Conservation (phyloP, 2,329 filamentous ascomycete species). For the Claviceps sp. region DNA sequence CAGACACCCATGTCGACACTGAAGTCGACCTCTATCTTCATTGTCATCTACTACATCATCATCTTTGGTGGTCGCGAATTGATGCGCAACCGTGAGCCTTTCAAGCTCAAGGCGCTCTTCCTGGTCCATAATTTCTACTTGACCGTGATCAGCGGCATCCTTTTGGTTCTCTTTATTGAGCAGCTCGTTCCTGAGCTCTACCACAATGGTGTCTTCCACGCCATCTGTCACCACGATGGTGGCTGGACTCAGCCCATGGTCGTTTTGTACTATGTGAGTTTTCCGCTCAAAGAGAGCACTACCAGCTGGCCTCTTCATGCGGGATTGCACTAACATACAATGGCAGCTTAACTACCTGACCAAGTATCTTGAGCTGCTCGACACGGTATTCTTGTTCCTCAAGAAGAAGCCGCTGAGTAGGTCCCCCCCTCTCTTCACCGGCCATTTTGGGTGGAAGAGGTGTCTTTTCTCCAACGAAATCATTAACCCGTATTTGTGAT, state of each 20-base stretch:
- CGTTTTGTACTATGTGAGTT: conserved; percentile 85
- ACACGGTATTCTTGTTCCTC: conserved; percentile 92
- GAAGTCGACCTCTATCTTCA: conserved; percentile 65
- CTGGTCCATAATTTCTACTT: conserved; percentile 95
- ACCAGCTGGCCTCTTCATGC: background rate
- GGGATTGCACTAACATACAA: background rate
- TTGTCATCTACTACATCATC: conserved; percentile 80
- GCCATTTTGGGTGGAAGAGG: background rate
- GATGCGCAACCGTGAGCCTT: conserved; percentile 76
- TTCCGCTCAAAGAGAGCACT: background rate
- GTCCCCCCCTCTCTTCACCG: conserved; percentile 1
- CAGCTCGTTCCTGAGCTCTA: conserved; percentile 75
- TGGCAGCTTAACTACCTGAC: conserved; percentile 88
- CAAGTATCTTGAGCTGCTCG: conserved; percentile 91
- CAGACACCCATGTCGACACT: conserved; percentile 84
- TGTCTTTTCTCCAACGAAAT: background rate
- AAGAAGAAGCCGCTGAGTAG: conserved; percentile 93
- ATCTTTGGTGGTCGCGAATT: conserved; percentile 86
- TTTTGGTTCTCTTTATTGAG: conserved; percentile 80
- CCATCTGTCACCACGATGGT: conserved; percentile 68
- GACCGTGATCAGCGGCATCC: conserved; percentile 66
- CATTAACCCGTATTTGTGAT: conserved; percentile 17
- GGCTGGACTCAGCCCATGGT: conserved; percentile 92
- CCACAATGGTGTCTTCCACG: conserved; percentile 71
- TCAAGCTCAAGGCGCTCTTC: conserved; percentile 81